Evolutionary conservation across 768 basidiomycete species (phyloP), one percentile per base, ranked within the genome.

Genomic region (Trametes villosa): DNA sequence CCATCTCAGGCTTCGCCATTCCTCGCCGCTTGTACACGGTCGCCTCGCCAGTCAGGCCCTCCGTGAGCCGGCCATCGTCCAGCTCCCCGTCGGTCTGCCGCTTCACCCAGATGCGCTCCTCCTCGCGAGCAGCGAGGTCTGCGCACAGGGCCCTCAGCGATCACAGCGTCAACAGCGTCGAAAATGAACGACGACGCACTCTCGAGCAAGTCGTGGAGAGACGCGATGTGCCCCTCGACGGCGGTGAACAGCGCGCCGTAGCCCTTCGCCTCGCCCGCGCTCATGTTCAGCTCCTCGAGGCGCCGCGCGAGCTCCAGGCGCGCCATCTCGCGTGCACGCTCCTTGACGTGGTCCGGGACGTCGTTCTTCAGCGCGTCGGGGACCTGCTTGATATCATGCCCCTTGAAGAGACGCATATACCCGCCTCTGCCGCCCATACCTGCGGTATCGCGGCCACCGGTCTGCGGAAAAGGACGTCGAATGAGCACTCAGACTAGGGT

Each of bases 71-170:
- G 58, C 78, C 84, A 67, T 88, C 86, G 62, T 89, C 87, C 5
- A 89, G 76, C 65, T 89, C 87, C 36, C 87, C 87, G 66, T 89
- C 87, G 1, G 83, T 87, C 71, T 87, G 87, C 2, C 86, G 81
- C 67, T 87, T 89, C 17, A 88, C 75, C 87, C 86, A 89, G 2
- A 89, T 81, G 13, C 86, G 81, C 63, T 88, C 87, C 66, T 88
- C 86, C 64, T 88, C 86, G 59, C 82, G 86, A 0, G 86, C 85
- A 15, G 86, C 80, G 20, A 89, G 80, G 68, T 87, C 87, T 88
- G 65, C 7, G 13, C 12, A 26, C 20, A 24, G 33, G 22, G 46
- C 9, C 17, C 24, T 4, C 31, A 17, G 9, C 2, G 7, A 15
- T 9, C 13, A 22, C 33, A 15, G 6, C 12, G 22, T 26, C 17